Base-by-base conservation (phyloP, 208 protist genomes). In the Leptomonas pyrrhocoris region DNA sequence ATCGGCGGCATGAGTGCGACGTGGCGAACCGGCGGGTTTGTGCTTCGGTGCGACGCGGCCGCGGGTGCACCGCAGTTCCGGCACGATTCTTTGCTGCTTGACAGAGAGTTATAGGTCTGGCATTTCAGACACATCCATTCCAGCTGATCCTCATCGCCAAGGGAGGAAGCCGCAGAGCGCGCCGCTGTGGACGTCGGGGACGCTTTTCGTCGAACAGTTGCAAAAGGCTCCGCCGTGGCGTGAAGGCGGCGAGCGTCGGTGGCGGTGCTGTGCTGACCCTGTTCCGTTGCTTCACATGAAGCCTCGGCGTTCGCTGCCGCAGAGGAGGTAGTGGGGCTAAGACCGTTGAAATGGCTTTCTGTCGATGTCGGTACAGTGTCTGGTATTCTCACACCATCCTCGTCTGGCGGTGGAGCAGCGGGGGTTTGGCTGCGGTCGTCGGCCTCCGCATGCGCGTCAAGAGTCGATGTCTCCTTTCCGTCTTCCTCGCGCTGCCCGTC, bases 71-170 rank as follows among this genome's bases (percentile, higher is more conserved):
- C 74, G 46, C 89, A 94, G 8, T 74, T 66, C 23, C 63, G 61
- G 54, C 89, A 94, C 60, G 6, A 62, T 19, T 48, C 60, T 21
- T 30, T 2, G 9, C 38, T 43, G 8, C 73, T 36, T 23, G 30
- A 58, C n/a, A 88, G 42, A 56, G 81, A 68, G 58, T 92, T 94
- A 72, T 83, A 88, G 0, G 77, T 75, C 19, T 81, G 74, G 48
- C 89, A 94, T 8, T 79, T 28, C 36, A 36, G 57, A 61, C 89
- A 94, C 74, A 85, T 77, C 87, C 89, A 94, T 67, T 91, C 78
- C 30, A 89, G 56, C 18, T 54, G 46, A 1, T 73, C 60, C 21
- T 61, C 69, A 7, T 58, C 13, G 23, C 27, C 27, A 23, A 74
- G 67, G 8, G 60, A 36, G 51, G 79, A 69, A 6, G 45, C 28